Evolutionary conservation across 495 filamentous ascomycete species (phyloP).

Genomic region (Annulohypoxylon stygium): DNA sequence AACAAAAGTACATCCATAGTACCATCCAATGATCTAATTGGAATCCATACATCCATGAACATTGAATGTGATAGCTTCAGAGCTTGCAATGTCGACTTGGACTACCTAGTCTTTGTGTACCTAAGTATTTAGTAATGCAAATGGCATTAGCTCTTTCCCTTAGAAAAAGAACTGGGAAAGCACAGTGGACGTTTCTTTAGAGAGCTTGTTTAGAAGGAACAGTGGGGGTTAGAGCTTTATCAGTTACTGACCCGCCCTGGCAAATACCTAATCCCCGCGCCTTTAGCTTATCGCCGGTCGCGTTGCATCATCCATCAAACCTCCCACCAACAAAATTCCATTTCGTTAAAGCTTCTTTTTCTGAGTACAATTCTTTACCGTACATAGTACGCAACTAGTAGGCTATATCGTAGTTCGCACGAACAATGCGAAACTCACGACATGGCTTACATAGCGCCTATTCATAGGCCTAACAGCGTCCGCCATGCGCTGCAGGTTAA

Average conservation of each 20-base stretch:
- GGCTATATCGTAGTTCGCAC: slow-evolving; percentile 7
- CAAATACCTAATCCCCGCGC: slow-evolving; percentile 28
- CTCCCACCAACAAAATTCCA: background rate
- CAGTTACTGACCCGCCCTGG: slow-evolving; percentile 17
- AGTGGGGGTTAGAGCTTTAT: background rate
- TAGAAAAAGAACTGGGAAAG: background rate
- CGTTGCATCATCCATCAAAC: slow-evolving; percentile 37
- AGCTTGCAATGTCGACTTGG: too few relatives aligned
- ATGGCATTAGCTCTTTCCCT: background rate
- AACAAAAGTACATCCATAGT: too few relatives aligned
- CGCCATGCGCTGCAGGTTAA: slow-evolving; percentile 86
- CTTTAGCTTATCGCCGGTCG: slow-evolving; percentile 45
- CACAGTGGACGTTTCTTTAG: too few relatives aligned
- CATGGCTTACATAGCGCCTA: slow-evolving; percentile 96
- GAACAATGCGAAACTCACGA: slow-evolving; percentile 43
- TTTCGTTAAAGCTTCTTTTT: slow-evolving; percentile 19
- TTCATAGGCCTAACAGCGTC: slow-evolving; percentile 91
- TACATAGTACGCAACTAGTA: background rate
- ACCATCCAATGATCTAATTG: too few relatives aligned
- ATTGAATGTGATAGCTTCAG: too few relatives aligned
- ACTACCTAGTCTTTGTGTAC: too few relatives aligned
- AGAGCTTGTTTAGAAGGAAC: background rate
- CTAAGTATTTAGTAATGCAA: background rate
- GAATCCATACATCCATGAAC: too few relatives aligned
- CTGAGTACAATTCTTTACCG: background rate